Base-by-base conservation (phyloP, 495 filamentous ascomycete species). In the Penicillium parvum region DNA sequence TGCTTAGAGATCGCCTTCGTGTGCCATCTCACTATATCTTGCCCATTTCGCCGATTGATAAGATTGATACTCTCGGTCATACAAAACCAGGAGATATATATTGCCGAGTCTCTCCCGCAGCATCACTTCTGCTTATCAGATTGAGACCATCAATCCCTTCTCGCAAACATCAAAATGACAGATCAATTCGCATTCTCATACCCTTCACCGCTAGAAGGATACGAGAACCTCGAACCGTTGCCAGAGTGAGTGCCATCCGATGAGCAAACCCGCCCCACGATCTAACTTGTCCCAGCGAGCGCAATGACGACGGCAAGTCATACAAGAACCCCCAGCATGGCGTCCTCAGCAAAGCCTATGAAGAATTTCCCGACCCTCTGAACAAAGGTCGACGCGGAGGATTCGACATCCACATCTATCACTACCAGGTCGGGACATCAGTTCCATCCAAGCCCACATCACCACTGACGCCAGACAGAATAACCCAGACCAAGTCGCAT, bases 391-490 rank as follows among this genome's bases (percentile, higher is more conserved):
- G 55, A 5, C 69, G 77, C 7, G 82, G 84, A 20, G 76, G 77
- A 8, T 82, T 81, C 51, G 88, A 95, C 59, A 63, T 90, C 5
- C 89, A 95, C 64, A 82, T 95, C 53, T 94, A 92, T 64, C 83
- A 84, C 55, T 79, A 77, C 49, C 78, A 65, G 47, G 72, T 75
- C 16, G 7, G 35, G 36, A 6, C 14, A 32, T 12, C 22, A 22
- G 25, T 19, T 23, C 15, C 17, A 14, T n/a, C 7, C 12, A 11
- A 22, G n/a, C 5, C 28, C n/a, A n/a, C n/a, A n/a, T n/a, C n/a
- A n/a, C n/a, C n/a, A n/a, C n/a, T n/a, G n/a, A n/a, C n/a, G n/a
- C n/a, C n/a, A n/a, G n/a, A n/a, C n/a, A n/a, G n/a, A n/a, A n/a
- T n/a, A 84, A 85, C 50, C 64, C 72, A 1, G 63, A 70, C 14